Evolutionary conservation across 768 basidiomycete species (phyloP).

Genomic region (Tylopilus rubrobrunneus): DNA sequence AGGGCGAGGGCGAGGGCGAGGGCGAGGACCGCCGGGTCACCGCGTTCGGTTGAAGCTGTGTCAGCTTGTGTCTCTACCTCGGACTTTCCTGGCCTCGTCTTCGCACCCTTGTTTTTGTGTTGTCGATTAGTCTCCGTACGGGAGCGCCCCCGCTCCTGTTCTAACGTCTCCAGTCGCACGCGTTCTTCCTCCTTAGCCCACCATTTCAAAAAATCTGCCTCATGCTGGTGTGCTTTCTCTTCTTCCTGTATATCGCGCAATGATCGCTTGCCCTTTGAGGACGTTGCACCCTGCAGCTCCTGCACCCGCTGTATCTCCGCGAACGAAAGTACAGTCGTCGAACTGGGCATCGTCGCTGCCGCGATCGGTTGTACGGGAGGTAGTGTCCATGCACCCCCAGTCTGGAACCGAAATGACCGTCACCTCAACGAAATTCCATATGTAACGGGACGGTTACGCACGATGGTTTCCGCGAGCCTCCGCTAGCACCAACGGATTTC

Average conservation of each 20-base stretch:
- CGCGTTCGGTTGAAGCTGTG: not conserved
- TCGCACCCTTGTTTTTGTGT: slow-evolving; percentile 6
- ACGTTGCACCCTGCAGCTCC: slow-evolving; percentile 44
- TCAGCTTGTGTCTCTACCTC: slow-evolving; percentile 1
- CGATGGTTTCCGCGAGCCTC: slow-evolving; percentile 42
- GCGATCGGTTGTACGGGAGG: slow-evolving; percentile 49
- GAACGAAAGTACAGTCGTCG: slow-evolving; percentile 50
- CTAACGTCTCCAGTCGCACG: slow-evolving; percentile 46
- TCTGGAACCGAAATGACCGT: slow-evolving; percentile 3
- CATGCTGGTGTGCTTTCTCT: slow-evolving; percentile 60
- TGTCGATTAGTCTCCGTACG: not conserved
- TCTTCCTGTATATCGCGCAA: slow-evolving; percentile 85
- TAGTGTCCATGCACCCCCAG: slow-evolving; percentile 59
- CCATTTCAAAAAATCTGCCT: slow-evolving; percentile 84
- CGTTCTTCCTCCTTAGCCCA: slow-evolving; percentile 83
- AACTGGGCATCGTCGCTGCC: slow-evolving; percentile 23
- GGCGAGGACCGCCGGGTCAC: too few relatives aligned
- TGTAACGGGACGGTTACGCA: slow-evolving; percentile 31
- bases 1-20: too few relatives aligned
- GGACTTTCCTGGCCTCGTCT: slow-evolving; percentile 6
- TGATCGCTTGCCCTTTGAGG: slow-evolving; percentile 53
- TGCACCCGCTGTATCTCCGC: slow-evolving; percentile 83
- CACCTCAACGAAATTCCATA: not conserved
- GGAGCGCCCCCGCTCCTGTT: not conserved
- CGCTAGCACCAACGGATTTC: slow-evolving; percentile 17